Percentiles rank a stretch among this genome's conserved stretches.
Evolutionary conservation across 169 alveolate species (phyloP).

Genomic region (Plasmodium inui): DNA sequence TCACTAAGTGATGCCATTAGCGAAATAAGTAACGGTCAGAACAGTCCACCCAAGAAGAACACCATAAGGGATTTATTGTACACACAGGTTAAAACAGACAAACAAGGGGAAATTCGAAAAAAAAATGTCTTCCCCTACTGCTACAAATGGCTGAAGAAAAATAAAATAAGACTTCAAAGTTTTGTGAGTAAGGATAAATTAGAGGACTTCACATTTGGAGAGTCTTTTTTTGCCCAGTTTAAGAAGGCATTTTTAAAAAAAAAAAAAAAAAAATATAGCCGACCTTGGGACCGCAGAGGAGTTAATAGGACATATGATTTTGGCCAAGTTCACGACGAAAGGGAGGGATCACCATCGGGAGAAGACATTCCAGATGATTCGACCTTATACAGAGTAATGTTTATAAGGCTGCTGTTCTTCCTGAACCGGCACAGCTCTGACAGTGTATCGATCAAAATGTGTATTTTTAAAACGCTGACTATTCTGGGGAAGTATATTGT

Average conservation of each 20-base stretch:
- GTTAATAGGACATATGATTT: neutral
- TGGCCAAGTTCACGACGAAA: neutral
- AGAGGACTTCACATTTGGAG: neutral
- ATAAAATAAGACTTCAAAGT: neutral
- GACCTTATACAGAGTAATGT: slow-evolving; percentile 14
- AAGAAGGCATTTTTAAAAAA: neutral
- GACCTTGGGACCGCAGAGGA: neutral
- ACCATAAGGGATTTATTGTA: neutral
- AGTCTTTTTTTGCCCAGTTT: neutral
- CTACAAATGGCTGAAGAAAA: neutral
- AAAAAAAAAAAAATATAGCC: neutral
- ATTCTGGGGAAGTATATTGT: slow-evolving; percentile 12
- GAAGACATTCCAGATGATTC: slow-evolving; percentile 10
- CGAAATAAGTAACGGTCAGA: neutral
- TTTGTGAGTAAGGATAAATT: neutral
- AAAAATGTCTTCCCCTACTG: neutral
- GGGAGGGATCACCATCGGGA: neutral
- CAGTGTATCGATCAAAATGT: neutral
- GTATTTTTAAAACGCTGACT: slow-evolving; percentile 15
- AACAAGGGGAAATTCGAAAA: neutral
- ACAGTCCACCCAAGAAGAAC: neutral
- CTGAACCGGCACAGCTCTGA: slow-evolving; percentile 4
- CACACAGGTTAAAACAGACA: neutral
- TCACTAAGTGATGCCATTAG: neutral
- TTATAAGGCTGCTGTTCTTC: slow-evolving; percentile 49